These are phyloP conservation scores for Phialemoniopsis sp. DNA, from an alignment of 2,329 filamentous ascomycete species.

Conservation along the genomic window DNA sequence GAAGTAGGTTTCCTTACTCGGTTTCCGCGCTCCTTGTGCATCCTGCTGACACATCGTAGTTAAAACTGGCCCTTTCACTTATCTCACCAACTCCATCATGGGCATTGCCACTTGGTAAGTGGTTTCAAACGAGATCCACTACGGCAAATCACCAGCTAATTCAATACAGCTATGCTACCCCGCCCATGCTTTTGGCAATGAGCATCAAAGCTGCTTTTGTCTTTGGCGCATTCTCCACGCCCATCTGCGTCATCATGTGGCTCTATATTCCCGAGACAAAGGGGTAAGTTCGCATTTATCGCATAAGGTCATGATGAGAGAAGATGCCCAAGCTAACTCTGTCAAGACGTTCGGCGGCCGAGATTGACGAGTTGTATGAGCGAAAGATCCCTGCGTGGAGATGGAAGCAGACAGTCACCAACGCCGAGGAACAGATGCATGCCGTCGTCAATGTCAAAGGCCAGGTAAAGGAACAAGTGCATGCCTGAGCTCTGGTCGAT, in stretches of 20 bases:
- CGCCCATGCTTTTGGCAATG: slow-evolving; percentile 5
- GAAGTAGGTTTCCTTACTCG: background rate
- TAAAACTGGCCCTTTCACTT: slow-evolving; percentile 6
- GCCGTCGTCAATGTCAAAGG: background rate
- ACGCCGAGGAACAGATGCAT: slow-evolving; percentile 5
- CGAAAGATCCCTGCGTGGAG: slow-evolving; percentile 7
- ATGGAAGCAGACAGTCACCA: slow-evolving; percentile 3
- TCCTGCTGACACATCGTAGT: background rate
- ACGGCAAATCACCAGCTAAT: background rate
- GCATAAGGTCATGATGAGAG: background rate
- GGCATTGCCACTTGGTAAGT: slow-evolving; percentile 4
- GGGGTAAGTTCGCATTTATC: background rate
- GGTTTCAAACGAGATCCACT: background rate
- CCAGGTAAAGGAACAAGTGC: no score
- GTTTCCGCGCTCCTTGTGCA: background rate
- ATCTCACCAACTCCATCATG: slow-evolving; percentile 5
- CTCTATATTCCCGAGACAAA: slow-evolving; percentile 6
- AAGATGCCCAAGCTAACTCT: no score
- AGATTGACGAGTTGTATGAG: slow-evolving; percentile 9
- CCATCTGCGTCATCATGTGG: slow-evolving; percentile 4
- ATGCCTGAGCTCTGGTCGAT: no score
- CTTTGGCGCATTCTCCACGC: slow-evolving; percentile 6
- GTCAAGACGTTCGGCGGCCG: slow-evolving; percentile 4
- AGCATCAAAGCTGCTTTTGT: slow-evolving; percentile 5
- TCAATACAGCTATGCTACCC: slow-evolving; percentile 4